These are phyloP conservation scores for Aureobasidium musti DNA, from an alignment of 2,329 filamentous ascomycete genomes.

Conservation along the genomic window DNA sequence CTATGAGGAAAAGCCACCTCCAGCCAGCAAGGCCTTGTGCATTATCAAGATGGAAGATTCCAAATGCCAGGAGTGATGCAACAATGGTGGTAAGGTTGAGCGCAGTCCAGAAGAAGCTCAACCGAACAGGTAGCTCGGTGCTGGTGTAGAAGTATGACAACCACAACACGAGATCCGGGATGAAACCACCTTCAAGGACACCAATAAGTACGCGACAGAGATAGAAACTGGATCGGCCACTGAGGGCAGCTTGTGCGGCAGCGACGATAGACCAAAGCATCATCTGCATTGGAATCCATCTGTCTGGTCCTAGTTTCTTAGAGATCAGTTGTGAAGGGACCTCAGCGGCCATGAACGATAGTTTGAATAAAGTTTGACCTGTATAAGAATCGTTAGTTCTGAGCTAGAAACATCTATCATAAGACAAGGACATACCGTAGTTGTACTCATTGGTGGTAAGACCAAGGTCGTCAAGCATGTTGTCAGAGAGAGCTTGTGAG, in stretches of 20 bases:
- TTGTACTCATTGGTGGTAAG: slow-evolving; percentile 44
- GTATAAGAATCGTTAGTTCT: no score
- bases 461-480: slow-evolving; percentile 33
- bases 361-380: slow-evolving; percentile 9
- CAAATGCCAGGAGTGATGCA: slow-evolving; percentile 39
- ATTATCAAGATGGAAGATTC: slow-evolving; percentile 38
- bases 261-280: slow-evolving; percentile 43
- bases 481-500: slow-evolving; percentile 33
- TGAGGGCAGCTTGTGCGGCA: slow-evolving; percentile 44
- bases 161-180: slow-evolving; percentile 40
- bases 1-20: slow-evolving; percentile 40
- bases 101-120: slow-evolving; percentile 43
- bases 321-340: slow-evolving; percentile 44
- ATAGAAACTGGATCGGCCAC: slow-evolving; percentile 38
- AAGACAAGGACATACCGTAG: slow-evolving; percentile 37
- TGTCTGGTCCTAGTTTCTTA: slow-evolving; percentile 55
- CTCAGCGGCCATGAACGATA: slow-evolving; percentile 45
- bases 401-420: slow-evolving; percentile 40
- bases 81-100: slow-evolving; percentile 36
- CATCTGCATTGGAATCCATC: slow-evolving; percentile 45
- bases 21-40: slow-evolving; percentile 33
- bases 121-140: slow-evolving; percentile 47
- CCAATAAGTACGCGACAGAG: slow-evolving; percentile 31
- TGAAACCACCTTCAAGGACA: slow-evolving; percentile 13
- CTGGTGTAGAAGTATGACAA: slow-evolving; percentile 51